Conservation (phyloP, 1,284 basidiomycete genomes). For the Microbotryum lychnidis-dioicae region DNA sequence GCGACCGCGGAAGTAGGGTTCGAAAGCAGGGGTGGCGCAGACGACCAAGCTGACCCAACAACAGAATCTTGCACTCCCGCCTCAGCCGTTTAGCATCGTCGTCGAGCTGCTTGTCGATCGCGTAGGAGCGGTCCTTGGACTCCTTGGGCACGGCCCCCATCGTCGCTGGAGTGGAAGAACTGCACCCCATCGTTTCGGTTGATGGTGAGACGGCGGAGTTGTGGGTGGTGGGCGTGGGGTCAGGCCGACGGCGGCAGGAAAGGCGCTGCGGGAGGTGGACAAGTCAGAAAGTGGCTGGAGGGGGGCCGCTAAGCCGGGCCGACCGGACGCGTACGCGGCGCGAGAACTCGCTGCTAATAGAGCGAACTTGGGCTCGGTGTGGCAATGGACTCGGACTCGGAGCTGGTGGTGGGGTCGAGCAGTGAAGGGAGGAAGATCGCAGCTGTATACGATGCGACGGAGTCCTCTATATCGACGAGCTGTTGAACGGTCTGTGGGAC, state of each 20-base stretch:
- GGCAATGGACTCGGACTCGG: no score
- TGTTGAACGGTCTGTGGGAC: no score
- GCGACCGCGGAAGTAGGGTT: no score
- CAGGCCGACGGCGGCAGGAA: neutral
- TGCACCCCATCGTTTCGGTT: constrained; percentile 19
- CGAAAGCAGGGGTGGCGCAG: no score
- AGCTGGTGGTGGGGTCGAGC: neutral
- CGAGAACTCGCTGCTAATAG: neutral
- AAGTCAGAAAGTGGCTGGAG: neutral
- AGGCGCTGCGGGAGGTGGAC: neutral
- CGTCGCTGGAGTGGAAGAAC: constrained; percentile 7
- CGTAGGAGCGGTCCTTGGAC: constrained; percentile 35
- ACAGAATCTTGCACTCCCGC: constrained; percentile 88
- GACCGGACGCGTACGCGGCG: neutral
- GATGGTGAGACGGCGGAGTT: neutral
- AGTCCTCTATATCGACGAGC: no score
- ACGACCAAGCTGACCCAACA: constrained; percentile 58
- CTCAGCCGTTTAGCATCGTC: constrained; percentile 57
- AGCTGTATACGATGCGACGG: neutral
- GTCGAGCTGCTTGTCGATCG: constrained; percentile 50
- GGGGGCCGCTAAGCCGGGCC: no score
- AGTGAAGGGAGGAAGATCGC: neutral
- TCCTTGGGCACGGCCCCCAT: neutral
- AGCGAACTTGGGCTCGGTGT: no score
- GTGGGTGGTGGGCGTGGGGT: neutral